Percentiles rank a stretch among this genome's conserved stretches.
Evolutionary conservation across 768 basidiomycete genomes (phyloP).

Genomic region (Termitomyces sp.): DNA sequence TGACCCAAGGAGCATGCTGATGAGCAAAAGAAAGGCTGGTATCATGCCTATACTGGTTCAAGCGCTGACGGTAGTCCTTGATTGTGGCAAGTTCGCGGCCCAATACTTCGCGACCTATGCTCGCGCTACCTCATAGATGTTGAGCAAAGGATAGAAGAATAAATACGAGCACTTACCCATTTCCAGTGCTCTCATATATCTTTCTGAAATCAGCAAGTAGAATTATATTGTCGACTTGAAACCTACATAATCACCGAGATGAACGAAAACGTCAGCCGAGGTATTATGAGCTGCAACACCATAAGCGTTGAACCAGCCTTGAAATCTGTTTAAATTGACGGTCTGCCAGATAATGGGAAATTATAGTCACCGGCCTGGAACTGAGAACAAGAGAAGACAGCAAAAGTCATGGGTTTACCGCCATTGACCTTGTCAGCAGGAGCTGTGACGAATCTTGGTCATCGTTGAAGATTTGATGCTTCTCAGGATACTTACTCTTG

Average conservation of each 20-base stretch:
- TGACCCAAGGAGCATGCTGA: neutral
- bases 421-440: neutral
- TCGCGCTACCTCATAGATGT: neutral
- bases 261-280: constrained; percentile 47
- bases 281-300: constrained; percentile 40
- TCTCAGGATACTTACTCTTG: neutral
- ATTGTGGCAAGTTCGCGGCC: neutral
- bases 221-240: too few relatives aligned
- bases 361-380: neutral
- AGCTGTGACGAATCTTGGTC: neutral
- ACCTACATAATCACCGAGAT: constrained; percentile 47
- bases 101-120: neutral
- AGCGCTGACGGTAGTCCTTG: neutral
- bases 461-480: neutral
- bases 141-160: neutral
- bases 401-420: neutral
- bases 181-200: neutral
- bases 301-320: constrained; percentile 45
- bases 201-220: neutral
- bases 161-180: neutral
- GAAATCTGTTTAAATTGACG: neutral
- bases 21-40: neutral
- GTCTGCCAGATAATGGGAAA: neutral
- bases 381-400: neutral
- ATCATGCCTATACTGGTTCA: neutral